These are phyloP conservation scores for Phytophthora meadii DNA, from an alignment of 352 stramenopile species.

Conservation along the genomic window DNA sequence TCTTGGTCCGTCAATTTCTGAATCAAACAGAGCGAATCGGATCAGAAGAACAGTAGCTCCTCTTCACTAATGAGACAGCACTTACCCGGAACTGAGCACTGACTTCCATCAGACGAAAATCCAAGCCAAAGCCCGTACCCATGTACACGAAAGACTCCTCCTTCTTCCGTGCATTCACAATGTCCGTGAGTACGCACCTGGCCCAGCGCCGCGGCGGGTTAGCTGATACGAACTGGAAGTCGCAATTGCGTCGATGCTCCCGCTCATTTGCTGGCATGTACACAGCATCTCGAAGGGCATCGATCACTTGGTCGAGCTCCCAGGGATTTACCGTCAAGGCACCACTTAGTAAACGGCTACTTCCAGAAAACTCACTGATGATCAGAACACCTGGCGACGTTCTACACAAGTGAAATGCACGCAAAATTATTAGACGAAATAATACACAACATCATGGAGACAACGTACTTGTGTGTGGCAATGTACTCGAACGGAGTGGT, in stretches of 20 bases:
- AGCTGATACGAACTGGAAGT: constrained; percentile 78
- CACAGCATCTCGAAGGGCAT: constrained; percentile 71
- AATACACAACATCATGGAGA: neutral
- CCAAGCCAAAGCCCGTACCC: constrained; percentile 94
- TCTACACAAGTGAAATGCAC: constrained; percentile 24
- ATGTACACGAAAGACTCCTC: constrained; percentile 86
- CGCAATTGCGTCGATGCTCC: constrained; percentile 74
- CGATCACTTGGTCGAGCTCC: constrained; percentile 90
- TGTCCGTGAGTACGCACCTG: constrained; percentile 77
- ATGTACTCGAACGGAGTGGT: constrained; percentile 88
- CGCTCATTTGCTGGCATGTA: constrained; percentile 79
- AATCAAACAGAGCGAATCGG: constrained; percentile 4
- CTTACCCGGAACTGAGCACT: constrained; percentile 90
- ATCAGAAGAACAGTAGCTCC: neutral
- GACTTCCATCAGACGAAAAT: constrained; percentile 97
- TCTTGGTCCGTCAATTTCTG: constrained; percentile 81
- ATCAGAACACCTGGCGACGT: constrained; percentile 90
- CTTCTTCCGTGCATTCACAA: constrained; percentile 81
- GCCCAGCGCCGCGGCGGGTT: constrained; percentile 78
- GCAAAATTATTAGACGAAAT: constrained; percentile 3
- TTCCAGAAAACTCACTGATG: constrained; percentile 97
- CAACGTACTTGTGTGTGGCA: constrained; percentile 68
- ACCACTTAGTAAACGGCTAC: constrained; percentile 94
- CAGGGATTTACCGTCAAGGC: constrained; percentile 98
- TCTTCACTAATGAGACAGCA: neutral